Percentiles rank a stretch among this genome's conserved stretches.
These are phyloP conservation scores for Cystoisospora suis DNA, from an alignment of 169 alveolate genomes.

Conservation along the genomic window DNA sequence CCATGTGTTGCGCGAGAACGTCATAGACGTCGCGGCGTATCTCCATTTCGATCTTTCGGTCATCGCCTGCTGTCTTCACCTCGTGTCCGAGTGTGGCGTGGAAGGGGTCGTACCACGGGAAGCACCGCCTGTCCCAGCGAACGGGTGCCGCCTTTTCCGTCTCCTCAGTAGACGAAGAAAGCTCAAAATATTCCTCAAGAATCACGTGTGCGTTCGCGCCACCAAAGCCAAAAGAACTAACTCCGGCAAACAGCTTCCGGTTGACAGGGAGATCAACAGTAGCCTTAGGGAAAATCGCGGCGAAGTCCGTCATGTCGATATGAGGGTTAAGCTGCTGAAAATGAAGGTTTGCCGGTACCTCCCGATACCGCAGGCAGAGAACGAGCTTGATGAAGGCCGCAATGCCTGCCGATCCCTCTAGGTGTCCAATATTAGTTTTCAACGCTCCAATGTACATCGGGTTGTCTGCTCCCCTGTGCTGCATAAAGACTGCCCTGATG, in stretches of 20 bases:
- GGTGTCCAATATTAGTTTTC: slow-evolving; percentile 77
- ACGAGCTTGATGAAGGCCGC: slow-evolving; percentile 74
- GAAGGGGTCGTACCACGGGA: slow-evolving; percentile 21
- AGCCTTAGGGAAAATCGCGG: slow-evolving; percentile 51
- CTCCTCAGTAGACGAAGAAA: neutral
- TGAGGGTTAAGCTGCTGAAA: slow-evolving; percentile 68
- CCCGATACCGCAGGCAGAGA: slow-evolving; percentile 68
- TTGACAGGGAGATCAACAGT: slow-evolving; percentile 45
- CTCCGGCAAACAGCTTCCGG: slow-evolving; percentile 67
- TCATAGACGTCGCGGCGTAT: slow-evolving; percentile 47
- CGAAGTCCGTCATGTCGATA: slow-evolving; percentile 69
- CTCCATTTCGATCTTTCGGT: slow-evolving; percentile 35
- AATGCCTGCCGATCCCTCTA: slow-evolving; percentile 78
- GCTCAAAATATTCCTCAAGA: slow-evolving; percentile 58
- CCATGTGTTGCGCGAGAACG: slow-evolving; percentile 72
- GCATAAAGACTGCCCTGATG: slow-evolving; percentile 64
- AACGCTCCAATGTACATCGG: slow-evolving; percentile 72
- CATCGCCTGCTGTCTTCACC: slow-evolving; percentile 1
- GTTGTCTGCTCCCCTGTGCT: slow-evolving; percentile 38
- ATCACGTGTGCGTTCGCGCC: slow-evolving; percentile 77
- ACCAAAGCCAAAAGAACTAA: slow-evolving; percentile 76
- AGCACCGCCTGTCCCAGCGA: slow-evolving; percentile 35
- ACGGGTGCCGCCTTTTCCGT: slow-evolving; percentile 4
- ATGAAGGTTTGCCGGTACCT: slow-evolving; percentile 73
- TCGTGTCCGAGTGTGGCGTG: slow-evolving; percentile 54